Evolutionary conservation across 805 yeast genomes (phyloP).

Genomic region (Monosporozyma servazzii): DNA sequence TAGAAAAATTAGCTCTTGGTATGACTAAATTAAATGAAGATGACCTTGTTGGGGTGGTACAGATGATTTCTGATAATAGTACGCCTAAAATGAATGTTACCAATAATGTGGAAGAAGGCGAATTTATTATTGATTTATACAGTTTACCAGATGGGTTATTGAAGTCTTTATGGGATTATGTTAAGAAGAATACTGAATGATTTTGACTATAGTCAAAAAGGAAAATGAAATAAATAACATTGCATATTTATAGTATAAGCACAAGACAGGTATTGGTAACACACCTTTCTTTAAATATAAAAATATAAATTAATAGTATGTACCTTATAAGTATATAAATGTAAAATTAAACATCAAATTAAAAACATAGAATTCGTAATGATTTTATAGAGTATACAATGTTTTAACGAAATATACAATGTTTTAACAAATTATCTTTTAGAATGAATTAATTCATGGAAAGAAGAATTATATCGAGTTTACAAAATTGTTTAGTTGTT

Average conservation of each 20-base stretch:
- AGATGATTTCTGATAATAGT: constrained; percentile 94
- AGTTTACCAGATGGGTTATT: constrained; percentile 87
- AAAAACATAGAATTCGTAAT: background rate
- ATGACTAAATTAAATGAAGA: constrained; percentile 84
- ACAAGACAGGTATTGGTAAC: background rate
- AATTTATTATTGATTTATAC: constrained; percentile 91
- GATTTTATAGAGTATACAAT: too few species aligned
- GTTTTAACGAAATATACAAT: background rate
- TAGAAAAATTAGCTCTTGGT: constrained; percentile 85
- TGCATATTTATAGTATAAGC: background rate
- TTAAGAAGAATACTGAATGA: constrained; percentile 49
- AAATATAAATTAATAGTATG: background rate
- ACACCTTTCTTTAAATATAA: too few species aligned
- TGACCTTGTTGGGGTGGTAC: constrained; percentile 88
- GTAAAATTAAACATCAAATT: background rate
- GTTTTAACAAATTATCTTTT: background rate
- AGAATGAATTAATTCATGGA: background rate
- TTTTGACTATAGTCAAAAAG: background rate
- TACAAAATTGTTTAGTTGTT: background rate
- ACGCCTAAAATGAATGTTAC: constrained; percentile 93
- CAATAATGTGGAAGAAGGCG: constrained; percentile 93
- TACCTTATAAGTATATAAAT: background rate
- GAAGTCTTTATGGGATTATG: constrained; percentile 92
- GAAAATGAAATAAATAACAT: background rate
- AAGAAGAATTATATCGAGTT: background rate